These are phyloP conservation scores for Rhynchospora pubera DNA, from an alignment of 176 grass and related monocot genomes.

Conservation along the genomic window DNA sequence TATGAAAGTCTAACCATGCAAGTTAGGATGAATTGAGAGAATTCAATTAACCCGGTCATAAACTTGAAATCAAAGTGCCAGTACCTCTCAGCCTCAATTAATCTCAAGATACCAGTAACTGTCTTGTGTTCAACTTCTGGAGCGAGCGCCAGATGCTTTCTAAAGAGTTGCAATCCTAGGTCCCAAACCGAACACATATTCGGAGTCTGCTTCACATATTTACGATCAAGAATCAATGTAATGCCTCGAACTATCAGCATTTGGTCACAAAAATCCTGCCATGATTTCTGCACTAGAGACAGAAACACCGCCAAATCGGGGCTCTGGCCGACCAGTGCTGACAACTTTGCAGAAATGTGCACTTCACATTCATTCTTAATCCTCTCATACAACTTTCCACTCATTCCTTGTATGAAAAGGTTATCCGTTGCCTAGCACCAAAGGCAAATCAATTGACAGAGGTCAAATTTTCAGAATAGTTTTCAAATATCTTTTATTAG, in stretches of 20 bases:
- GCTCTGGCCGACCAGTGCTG: constrained; percentile 79
- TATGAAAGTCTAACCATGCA: not conserved
- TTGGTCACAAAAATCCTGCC: constrained; percentile 99
- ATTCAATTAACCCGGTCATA: constrained; percentile 4
- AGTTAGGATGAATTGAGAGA: not conserved
- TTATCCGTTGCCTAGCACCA: constrained; percentile 63
- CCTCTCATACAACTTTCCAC: constrained; percentile 68
- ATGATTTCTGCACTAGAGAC: constrained; percentile 77
- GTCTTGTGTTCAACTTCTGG: constrained; percentile 82
- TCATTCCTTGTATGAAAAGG: constrained; percentile 87
- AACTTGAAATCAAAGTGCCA: not conserved
- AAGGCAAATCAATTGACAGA: constrained; percentile 7
- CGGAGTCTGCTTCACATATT: constrained; percentile 87
- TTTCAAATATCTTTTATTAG: not conserved
- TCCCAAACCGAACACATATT: constrained; percentile 86
- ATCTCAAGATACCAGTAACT: constrained; percentile 88
- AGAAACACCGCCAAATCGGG: constrained; percentile 97
- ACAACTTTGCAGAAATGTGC: constrained; percentile 75
- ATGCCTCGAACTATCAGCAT: constrained; percentile 99
- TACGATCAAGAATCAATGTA: constrained; percentile 94
- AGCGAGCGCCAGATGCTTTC: constrained; percentile 64
- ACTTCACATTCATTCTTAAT: constrained; percentile 93
- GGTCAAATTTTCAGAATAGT: not conserved
- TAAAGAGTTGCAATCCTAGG: constrained; percentile 88
- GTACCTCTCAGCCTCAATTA: constrained; percentile 98